A percentile compares a stretch with the other conserved stretches of the same genome.
These are phyloP conservation scores for Anthoceros angustus DNA, from an alignment of 225 moss, liverwort and hornwort species.

Conservation along the genomic window DNA sequence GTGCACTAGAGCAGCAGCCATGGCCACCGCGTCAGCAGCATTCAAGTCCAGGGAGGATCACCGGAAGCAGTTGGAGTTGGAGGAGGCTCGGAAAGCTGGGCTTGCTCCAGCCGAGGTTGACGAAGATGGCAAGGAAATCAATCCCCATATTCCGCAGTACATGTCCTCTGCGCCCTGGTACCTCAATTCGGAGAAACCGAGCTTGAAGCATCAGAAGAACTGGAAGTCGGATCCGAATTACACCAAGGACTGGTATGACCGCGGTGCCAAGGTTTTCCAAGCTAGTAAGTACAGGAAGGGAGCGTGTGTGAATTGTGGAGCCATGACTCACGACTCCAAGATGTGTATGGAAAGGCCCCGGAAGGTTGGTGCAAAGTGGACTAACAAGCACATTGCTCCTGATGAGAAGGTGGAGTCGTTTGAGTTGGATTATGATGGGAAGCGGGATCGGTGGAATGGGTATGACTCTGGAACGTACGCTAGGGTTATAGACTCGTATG, in stretches of 20 bases:
- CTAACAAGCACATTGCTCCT: conserved; percentile 75
- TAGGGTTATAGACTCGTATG: conserved; percentile 76
- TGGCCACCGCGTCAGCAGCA: conserved; percentile 80
- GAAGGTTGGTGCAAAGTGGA: conserved; percentile 69
- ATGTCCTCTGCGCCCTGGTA: conserved; percentile 99
- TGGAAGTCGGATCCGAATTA: conserved; percentile 99
- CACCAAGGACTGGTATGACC: conserved; percentile 96
- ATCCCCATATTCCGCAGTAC: conserved; percentile 98
- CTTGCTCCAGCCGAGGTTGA: conserved; percentile 96
- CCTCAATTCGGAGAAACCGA: conserved; percentile 89
- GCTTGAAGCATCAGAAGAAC: conserved; percentile 99
- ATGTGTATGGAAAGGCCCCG: conserved; percentile 93
- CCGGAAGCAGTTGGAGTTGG: conserved; percentile 90
- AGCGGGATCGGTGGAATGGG: conserved; percentile 97
- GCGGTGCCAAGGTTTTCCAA: conserved; percentile 73
- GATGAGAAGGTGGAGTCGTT: conserved; percentile 87
- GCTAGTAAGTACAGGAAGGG: conserved; percentile 87
- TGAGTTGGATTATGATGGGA: conserved; percentile 94
- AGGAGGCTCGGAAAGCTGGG: conserved; percentile 96
- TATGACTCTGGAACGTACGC: conserved; percentile 90
- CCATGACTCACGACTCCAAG: conserved; percentile 76
- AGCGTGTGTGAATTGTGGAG: conserved; percentile 73
- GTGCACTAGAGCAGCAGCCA: conserved; percentile 12
- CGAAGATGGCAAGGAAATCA: conserved; percentile 99
- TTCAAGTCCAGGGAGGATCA: conserved; percentile 95